phyloP scores from a whole-genome alignment of 1,284 basidiomycete genomes.

The Naganishia sp. region DNA sequence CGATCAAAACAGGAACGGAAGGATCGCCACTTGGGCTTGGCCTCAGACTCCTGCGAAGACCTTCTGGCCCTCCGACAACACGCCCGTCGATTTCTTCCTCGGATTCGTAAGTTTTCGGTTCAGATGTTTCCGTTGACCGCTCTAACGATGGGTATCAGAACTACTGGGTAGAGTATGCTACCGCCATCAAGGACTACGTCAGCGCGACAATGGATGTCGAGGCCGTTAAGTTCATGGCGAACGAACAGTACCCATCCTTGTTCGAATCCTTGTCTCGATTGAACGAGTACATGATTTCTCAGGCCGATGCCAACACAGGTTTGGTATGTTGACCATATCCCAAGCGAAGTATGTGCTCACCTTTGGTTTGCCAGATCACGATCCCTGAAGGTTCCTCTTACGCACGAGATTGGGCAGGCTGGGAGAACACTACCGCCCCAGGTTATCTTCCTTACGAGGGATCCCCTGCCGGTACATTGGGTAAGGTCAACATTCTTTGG shows the following conservation, averaged over 20 bases:
- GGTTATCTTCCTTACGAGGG: constrained; percentile 18
- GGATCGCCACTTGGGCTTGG: constrained; percentile 16
- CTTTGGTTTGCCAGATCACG: neutral
- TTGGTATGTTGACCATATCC: neutral
- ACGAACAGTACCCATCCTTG: constrained; percentile 15
- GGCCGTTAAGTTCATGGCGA: constrained; percentile 7
- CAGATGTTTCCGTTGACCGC: neutral
- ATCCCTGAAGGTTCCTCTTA: constrained; percentile 17
- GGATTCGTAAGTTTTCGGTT: neutral
- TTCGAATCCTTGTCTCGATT: constrained; percentile 8
- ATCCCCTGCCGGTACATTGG: constrained; percentile 7
- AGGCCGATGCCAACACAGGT: constrained; percentile 3
- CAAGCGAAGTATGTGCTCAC: too few relatives aligned
- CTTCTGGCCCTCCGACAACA: constrained; percentile 21
- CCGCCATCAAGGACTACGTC: constrained; percentile 16
- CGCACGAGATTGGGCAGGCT: constrained; percentile 19
- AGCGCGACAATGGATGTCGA: constrained; percentile 9
- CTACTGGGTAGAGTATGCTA: constrained; percentile 14
- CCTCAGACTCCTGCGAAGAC: constrained; percentile 12
- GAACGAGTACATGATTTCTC: constrained; percentile 14
- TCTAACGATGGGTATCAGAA: neutral
- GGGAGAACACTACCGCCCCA: constrained; percentile 14
- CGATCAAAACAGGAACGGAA: constrained; percentile 12
- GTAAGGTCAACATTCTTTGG: constrained; percentile 18
- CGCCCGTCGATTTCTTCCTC: constrained; percentile 14